Base-by-base conservation (phyloP, 345 rosid species). In the Melastoma malabathricum region DNA sequence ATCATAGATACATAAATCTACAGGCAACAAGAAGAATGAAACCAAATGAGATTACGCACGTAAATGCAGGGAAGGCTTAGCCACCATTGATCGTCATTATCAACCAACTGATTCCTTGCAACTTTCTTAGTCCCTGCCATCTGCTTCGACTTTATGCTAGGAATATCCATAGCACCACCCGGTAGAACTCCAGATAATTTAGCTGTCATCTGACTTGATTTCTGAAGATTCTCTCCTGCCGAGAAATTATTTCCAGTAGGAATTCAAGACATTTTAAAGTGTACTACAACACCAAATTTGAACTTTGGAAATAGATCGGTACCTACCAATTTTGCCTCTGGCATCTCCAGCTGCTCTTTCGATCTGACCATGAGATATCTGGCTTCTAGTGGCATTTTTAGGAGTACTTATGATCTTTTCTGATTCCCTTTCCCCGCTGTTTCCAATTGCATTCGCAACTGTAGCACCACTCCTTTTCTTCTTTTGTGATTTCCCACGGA, bases 1-100 rank as follows among this genome's bases (percentile, higher is more conserved):
- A 27, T 29, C 5, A 29, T 6, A 29, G 38, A 29, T 29, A 4
- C 8, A 29, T 29, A 29, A 29, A 10, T 4, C n/a, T n/a, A 29
- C 9, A 5, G 38, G 38, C 38, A 29, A 10, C 38, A 29, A 29
- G 1, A 10, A 29, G 38, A 29, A 4, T 29, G 9, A 29, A 29
- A 29, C 9, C 9, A 45, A 25, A 52, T 57, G 54, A 22, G 45
- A 20, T 14, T 58, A 67, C 83, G 0, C 77, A 82, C 93, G 15
- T 80, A 59, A 59, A 79, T 83, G 66, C 76, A 83, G 10, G 85
- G 83, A 67, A 85, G 89, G 43, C 79, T 83, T 57, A 68, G 59
- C 97, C 95, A 85, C 95, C 97, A 85, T 38, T 68, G 22, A 52
- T 66, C 50, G 51, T 59, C 46, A 34, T 46, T 54, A 15, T 56